Percentiles rank a stretch among this genome's conserved stretches.
Conservation (phyloP, 495 filamentous ascomycete species). For the Aspergillus wentii region DNA sequence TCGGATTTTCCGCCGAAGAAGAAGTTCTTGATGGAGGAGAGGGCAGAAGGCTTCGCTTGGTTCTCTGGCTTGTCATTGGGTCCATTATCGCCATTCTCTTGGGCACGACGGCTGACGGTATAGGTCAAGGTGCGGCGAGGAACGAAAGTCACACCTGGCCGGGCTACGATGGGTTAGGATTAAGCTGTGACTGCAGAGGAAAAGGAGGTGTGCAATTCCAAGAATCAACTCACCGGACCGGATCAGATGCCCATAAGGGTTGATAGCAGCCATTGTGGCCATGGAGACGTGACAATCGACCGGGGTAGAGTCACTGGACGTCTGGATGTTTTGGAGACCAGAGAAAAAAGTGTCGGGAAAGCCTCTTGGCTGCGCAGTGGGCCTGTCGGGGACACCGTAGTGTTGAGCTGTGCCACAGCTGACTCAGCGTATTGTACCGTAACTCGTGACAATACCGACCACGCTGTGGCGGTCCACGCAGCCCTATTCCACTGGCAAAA, state of each 20-base stretch:
- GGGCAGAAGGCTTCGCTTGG: constrained; percentile 10
- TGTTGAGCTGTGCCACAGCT: too few species aligned
- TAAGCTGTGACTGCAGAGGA: not conserved
- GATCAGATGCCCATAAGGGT: constrained; percentile 36
- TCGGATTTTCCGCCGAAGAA: constrained; percentile 27
- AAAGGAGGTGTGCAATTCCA: too few species aligned
- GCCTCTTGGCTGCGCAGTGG: constrained; percentile 18
- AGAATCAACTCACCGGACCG: constrained; percentile 31
- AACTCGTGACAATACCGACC: too few species aligned
- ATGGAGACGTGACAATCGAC: too few species aligned
- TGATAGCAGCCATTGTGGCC: constrained; percentile 36
- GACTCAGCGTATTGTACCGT: too few species aligned
- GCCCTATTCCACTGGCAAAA: too few species aligned
- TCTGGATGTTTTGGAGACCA: constrained; percentile 7
- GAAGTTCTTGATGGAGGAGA: constrained; percentile 36
- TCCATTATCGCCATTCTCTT: constrained; percentile 20
- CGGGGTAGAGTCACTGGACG: too few species aligned
- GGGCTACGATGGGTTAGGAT: constrained; percentile 20
- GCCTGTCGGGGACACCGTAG: constrained; percentile 13
- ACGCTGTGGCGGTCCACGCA: too few species aligned
- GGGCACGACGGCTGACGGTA: constrained; percentile 25
- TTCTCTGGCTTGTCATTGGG: constrained; percentile 10
- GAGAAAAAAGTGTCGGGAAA: constrained; percentile 29
- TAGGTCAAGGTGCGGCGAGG: constrained; percentile 39
- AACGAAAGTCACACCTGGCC: constrained; percentile 30